Percentiles rank a stretch among this genome's conserved stretches.
Conservation (phyloP, 108 stramenopile genomes). For the Cyclotella choctawhatcheeana region DNA sequence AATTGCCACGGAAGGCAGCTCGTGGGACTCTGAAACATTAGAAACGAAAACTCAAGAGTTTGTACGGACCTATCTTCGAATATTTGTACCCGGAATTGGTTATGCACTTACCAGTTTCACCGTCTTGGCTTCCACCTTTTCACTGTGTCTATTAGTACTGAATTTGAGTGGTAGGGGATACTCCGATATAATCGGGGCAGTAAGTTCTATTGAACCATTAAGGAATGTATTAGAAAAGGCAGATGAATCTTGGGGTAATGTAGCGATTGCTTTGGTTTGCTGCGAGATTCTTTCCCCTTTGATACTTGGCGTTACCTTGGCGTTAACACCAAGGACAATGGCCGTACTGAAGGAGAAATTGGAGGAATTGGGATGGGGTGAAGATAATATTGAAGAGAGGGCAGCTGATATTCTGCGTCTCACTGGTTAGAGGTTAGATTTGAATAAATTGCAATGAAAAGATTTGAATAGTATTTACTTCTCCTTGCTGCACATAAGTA, state of each 20-base stretch:
- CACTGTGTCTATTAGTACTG: neutral
- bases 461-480: no score
- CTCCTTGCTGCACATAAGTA: no score
- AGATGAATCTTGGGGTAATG: slow-evolving; percentile 16
- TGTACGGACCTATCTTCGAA: slow-evolving; percentile 14
- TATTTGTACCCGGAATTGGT: slow-evolving; percentile 20
- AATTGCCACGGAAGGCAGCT: slow-evolving; percentile 1
- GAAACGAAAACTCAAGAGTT: slow-evolving; percentile 19
- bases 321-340: slow-evolving; percentile 14
- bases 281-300: slow-evolving; percentile 14
- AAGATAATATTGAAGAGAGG: slow-evolving; percentile 12
- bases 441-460: no score
- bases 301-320: slow-evolving; percentile 9
- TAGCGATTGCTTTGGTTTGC: slow-evolving; percentile 13
- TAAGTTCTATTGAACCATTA: neutral
- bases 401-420: slow-evolving; percentile 17
- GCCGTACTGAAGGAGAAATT: slow-evolving; percentile 1
- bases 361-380: slow-evolving; percentile 13
- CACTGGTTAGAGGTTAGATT: slow-evolving; percentile 8
- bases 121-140: slow-evolving; percentile 9
- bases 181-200: slow-evolving; percentile 4
- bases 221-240: slow-evolving; percentile 10
- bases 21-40: slow-evolving; percentile 9
- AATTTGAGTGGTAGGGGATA: slow-evolving; percentile 14
- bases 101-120: slow-evolving; percentile 9